Conservation (phyloP, 2,329 filamentous ascomycete species). For the Nemania sp. region DNA sequence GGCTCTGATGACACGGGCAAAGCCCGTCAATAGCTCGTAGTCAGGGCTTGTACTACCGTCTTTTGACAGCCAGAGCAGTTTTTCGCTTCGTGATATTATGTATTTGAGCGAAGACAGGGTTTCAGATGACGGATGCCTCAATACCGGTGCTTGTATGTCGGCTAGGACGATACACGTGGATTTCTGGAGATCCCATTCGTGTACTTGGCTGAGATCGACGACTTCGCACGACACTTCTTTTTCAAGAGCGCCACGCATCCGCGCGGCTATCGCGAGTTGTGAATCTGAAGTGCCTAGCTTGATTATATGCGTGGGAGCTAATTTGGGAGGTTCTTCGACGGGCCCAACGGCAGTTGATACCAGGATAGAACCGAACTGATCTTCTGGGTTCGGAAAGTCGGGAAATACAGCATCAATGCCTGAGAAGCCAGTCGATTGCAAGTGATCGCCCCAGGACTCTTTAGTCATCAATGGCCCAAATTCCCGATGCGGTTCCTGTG, state of each 20-base stretch:
- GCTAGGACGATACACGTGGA: constrained; percentile 30
- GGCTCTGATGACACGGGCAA: constrained; percentile 30
- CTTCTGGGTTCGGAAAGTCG: constrained; percentile 21
- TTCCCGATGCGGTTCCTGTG: constrained; percentile 33
- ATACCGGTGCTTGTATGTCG: constrained; percentile 28
- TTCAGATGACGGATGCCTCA: constrained; percentile 26
- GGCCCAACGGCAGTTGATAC: constrained; percentile 28
- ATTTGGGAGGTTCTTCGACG: neutral
- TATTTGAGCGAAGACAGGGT: constrained; percentile 28
- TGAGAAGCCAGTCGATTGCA: constrained; percentile 23
- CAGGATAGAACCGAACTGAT: constrained; percentile 28
- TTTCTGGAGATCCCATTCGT: constrained; percentile 16
- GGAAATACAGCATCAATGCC: constrained; percentile 33
- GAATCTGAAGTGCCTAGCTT: constrained; percentile 12
- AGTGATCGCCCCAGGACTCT: constrained; percentile 28
- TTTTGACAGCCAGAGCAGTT: constrained; percentile 30
- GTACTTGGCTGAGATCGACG: constrained; percentile 17
- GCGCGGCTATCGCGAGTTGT: constrained; percentile 5
- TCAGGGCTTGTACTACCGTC: constrained; percentile 24
- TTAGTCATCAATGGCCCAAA: constrained; percentile 33
- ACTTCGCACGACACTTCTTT: constrained; percentile 10
- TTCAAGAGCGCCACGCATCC: constrained; percentile 1
- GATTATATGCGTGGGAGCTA: constrained; percentile 17
- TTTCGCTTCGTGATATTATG: constrained; percentile 26
- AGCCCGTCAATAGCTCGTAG: constrained; percentile 29